Base-by-base conservation (phyloP, 2,329 filamentous ascomycete species). In the Verticillium klebahnii region DNA sequence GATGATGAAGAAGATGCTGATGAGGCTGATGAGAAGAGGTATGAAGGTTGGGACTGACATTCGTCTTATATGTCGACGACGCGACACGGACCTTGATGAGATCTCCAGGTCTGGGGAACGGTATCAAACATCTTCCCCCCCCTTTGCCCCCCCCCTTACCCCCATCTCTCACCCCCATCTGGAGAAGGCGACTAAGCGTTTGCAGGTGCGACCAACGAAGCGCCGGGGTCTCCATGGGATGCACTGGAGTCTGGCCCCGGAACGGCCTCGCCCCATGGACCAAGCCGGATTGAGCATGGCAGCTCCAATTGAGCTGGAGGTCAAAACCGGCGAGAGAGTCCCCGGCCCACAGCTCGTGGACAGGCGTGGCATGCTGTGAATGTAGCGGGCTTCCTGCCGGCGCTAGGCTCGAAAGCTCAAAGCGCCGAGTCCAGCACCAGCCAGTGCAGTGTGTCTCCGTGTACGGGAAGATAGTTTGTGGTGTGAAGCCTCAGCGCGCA, bases 171-270 rank as follows among this genome's bases (percentile, higher is more conserved):
- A 31, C 37, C 57, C 57, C 56, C 57, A 32, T 45, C 57, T 58
- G 57, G 57, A 58, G 57, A 58, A 58, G 19, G 25, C 25, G 37
- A n/a, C 57, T 45, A 50, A n/a, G 25, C 23, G 57, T 15, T 50
- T n/a, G 31, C 29, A 40, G n/a, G 11, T n/a, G 25, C 19, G 17
- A 50, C 36, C 34, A 40, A 36, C n/a, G 15, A 9, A 34, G 55
- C 31, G 14, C 55, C 55, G 57, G 57, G 57, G 57, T 32, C 57
- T 58, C 57, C 57, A 58, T 34, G 57, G 57, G 57, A 39, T 12
- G 23, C 19, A 40, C 14, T 31, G 36, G 36, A 29, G 45, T 45
- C 45, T 37, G 57, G 37, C 31, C 11, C 25, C 57, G 50, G 57
- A 31, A 17, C 56, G 45, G 57, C 8, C 57, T 40, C 17, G 37